phyloP scores from a whole-genome alignment of 192 early-diverging fungal genomes.

The Rhizoclosmatium sp. region DNA sequence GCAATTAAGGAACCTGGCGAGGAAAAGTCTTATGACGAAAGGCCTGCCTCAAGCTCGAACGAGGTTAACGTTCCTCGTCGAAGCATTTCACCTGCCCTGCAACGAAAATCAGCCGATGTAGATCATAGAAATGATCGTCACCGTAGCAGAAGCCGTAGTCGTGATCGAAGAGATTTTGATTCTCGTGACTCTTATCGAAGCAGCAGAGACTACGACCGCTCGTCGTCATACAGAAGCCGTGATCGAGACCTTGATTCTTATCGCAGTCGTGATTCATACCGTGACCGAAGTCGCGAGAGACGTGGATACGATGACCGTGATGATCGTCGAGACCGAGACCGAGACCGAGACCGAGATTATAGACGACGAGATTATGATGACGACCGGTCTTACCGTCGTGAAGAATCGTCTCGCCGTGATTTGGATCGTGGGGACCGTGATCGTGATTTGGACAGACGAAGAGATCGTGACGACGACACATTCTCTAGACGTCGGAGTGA shows the following conservation, averaged over 20 bases:
- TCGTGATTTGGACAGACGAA: background rate
- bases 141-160: slow-evolving; percentile 39
- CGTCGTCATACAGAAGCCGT: background rate
- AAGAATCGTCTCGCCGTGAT: background rate
- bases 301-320: background rate
- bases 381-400: background rate
- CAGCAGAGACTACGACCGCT: background rate
- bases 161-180: slow-evolving; percentile 20
- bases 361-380: background rate
- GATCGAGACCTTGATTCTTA: slow-evolving; percentile 15
- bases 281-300: slow-evolving; percentile 1
- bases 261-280: slow-evolving; percentile 11
- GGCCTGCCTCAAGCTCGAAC: too few species aligned
- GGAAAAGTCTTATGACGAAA: slow-evolving; percentile 17
- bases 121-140: slow-evolving; percentile 6
- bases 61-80: too few species aligned
- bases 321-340: background rate
- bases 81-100: background rate
- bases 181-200: slow-evolving; percentile 4
- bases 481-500: background rate
- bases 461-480: background rate
- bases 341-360: slow-evolving; percentile 9
- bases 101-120: slow-evolving; percentile 2
- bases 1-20: background rate
- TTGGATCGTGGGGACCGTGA: background rate